Conservation (phyloP, 257 asterid species). For the Solanum chiquidenum region DNA sequence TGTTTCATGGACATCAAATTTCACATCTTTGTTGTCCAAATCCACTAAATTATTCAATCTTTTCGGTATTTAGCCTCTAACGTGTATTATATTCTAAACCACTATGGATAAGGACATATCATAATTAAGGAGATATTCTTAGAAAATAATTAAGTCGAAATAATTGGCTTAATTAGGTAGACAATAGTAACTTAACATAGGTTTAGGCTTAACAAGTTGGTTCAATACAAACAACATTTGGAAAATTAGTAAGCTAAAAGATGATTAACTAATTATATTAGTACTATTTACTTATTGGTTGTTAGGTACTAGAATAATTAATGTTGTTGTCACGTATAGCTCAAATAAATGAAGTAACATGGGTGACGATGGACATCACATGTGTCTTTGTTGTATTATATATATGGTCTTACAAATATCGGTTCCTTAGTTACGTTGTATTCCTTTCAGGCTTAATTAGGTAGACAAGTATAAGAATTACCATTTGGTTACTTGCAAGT, state of each 20-base stretch:
- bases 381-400: conserved; percentile 24
- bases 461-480: background rate
- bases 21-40: background rate
- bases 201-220: background rate
- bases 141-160: background rate
- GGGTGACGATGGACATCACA: conserved; percentile 41
- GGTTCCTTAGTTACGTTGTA: background rate
- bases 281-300: background rate
- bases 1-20: background rate
- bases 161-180: conserved; percentile 11
- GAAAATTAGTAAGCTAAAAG: conserved; percentile 17
- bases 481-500: background rate
- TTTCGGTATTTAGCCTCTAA: background rate
- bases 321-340: background rate
- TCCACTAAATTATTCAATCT: background rate
- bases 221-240: conserved; percentile 8
- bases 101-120: background rate
- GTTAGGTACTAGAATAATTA: conserved; percentile 13
- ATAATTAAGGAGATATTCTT: background rate
- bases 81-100: background rate
- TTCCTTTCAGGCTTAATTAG: no score
- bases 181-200: background rate
- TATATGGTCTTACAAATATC: background rate
- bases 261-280: background rate
- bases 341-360: conserved; percentile 29